Conservation (phyloP, 169 alveolate species). For the Eimeria necatrix region DNA sequence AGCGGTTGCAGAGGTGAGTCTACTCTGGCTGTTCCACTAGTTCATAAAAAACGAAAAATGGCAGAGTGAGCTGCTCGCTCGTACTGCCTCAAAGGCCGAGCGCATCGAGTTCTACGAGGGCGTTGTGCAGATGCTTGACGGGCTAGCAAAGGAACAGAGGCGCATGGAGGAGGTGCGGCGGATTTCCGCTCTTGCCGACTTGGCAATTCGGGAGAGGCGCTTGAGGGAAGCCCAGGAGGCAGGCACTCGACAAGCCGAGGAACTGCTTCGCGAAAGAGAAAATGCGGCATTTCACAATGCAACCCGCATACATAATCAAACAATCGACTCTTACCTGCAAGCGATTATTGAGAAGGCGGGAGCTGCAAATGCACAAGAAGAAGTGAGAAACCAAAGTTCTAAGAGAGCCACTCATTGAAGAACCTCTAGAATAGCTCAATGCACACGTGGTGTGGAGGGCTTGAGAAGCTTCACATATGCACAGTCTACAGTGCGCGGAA, state of each 20-base stretch:
- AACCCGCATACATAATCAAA: conserved; percentile 94
- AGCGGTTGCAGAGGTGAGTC: conserved; percentile 70
- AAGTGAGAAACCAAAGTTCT: not conserved
- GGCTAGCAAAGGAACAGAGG: conserved; percentile 94
- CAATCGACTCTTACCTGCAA: conserved; percentile 95
- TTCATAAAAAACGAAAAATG: not conserved
- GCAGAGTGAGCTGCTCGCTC: not conserved
- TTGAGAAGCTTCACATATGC: not conserved
- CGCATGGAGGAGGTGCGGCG: conserved; percentile 85
- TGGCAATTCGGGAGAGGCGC: conserved; percentile 96
- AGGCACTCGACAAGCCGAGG: conserved; percentile 97
- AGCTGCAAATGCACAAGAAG: conserved; percentile 68
- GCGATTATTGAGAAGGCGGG: conserved; percentile 82
- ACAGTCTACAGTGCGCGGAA: not conserved
- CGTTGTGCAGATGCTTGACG: conserved; percentile 91
- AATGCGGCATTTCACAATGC: conserved; percentile 92
- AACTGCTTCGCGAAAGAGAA: conserved; percentile 93
- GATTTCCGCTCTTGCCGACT: conserved; percentile 93
- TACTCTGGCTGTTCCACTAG: not conserved
- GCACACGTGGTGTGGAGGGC: conserved; percentile 78
- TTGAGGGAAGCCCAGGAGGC: conserved; percentile 95
- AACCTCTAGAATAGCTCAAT: conserved; percentile 21
- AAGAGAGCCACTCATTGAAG: not conserved
- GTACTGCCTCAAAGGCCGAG: not conserved
- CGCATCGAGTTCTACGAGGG: conserved; percentile 55